A percentile compares a stretch with the other conserved stretches of the same genome.
phyloP scores from a whole-genome alignment of 78 protist genomes.

The Dictyostelium discoideum region DNA sequence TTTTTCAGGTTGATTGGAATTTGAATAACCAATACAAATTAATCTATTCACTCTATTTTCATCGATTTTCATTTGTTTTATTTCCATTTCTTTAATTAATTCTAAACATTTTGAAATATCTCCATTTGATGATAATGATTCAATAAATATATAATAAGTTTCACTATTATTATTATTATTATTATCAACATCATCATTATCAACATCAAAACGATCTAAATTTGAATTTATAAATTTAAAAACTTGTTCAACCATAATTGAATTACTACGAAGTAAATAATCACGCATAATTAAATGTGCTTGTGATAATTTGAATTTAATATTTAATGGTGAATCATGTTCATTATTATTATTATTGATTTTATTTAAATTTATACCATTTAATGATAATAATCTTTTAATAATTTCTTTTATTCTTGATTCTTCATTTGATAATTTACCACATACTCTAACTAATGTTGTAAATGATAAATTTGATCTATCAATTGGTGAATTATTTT shows the following conservation, averaged over 20 bases:
- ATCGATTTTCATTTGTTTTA: not conserved
- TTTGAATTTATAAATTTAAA: conserved; percentile 25
- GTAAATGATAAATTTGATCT: conserved; percentile 41
- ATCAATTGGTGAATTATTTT: conserved; percentile 22
- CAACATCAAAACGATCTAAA: not conserved
- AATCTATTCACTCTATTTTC: not conserved
- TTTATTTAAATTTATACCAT: not conserved
- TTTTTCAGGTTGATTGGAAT: conserved; percentile 19
- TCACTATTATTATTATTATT: not conserved
- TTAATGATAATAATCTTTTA: not conserved
- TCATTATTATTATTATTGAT: not conserved
- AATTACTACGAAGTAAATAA: not conserved
- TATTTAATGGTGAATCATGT: not conserved
- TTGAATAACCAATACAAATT: conserved; percentile 17
- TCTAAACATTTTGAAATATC: not conserved
- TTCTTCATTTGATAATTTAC: conserved; percentile 3
- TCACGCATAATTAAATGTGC: not conserved
- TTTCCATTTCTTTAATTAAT: not conserved
- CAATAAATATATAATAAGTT: not conserved
- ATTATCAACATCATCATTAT: not conserved
- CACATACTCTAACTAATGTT: conserved; percentile 58
- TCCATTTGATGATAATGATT: conserved; percentile 18
- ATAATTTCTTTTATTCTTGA: conserved; percentile 3
- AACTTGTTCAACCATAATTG: conserved; percentile 12
- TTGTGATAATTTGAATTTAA: not conserved